Evolutionary conservation across 1,284 basidiomycete species (phyloP), one percentile per base, ranked within the genome.

Genomic region (Melampsora allii-populina): DNA sequence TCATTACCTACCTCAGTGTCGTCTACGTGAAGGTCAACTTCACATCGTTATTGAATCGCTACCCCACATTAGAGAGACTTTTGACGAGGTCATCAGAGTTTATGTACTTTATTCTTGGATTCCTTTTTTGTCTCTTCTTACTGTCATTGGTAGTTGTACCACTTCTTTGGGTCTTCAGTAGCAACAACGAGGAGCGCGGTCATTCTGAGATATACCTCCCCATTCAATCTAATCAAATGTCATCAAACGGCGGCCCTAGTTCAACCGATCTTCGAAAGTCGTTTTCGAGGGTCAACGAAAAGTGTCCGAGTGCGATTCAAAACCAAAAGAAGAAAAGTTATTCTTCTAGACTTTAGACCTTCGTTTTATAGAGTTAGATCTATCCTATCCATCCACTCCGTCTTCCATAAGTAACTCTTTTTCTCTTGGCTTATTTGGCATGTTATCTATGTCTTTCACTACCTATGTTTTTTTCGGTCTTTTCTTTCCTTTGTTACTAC

Each of bases 81-180:
- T 17, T 74, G 21, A 63, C 42, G 5, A 39, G 53, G 6, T 66
- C 71, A 6, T 66, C 71, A 9, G 71, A 66, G 42, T 66, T 63
- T 14, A 59, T 74, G 21, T 74, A 66, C 12, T 74, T 74, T 31
- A 29, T 67, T 3, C 63, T 63, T 33, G 72, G 72, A 12, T 63
- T 74, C 36, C 45, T 59, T 7, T 53, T 67, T 7, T 74, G 72
- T 29, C 63, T 74, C 12, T 61, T 24, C 24, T 17, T 74, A 7
- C 46, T 74, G 9, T 53, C 58, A 29, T 59, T 74, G 45, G 65
- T 67, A 9, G 65, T 74, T 24, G 46, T 74, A 4, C 72, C 72
- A 10, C 65, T 74, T 45, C 65, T 74, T 24, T 74, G 72, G 72
- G 48, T 74, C 42, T 74, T 63, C 42, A 74, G 72, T 21, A 42